Evolutionary conservation across 2,329 filamentous ascomycete genomes (phyloP), one percentile per base, ranked within the genome.

Genomic region (Diaporthe citri): DNA sequence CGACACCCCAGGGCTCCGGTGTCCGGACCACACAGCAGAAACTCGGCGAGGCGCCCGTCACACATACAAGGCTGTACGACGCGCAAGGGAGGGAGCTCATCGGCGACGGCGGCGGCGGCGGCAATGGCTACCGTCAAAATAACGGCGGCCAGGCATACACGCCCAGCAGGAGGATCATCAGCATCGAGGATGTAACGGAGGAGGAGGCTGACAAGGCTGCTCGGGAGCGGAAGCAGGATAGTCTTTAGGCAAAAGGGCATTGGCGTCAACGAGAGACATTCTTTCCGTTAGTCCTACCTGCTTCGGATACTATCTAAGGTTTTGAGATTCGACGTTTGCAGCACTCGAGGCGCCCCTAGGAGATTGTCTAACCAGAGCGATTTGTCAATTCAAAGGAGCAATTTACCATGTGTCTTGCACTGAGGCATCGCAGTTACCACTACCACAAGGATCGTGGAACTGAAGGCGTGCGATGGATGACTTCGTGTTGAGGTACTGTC

Each of bases 101-200:
- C 20, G 43, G 52, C 59, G 28, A 69, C 5, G 67, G 57, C 28
- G 67, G 43, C 36, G 20, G 55, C 46, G 20, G 55, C 46, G 39
- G 66, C 34, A 48, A 39, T n/a, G 51, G 25, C 41, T 22, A 10
- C 34, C 10, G 12, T 2, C 62, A 51, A 20, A 43, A 62, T 17
- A 43, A 52, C 20, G 41, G 31, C 56, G 55, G 39, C 8, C 70
- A 48, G 56, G 43, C 31, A 3, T 57, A 25, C 28, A 43, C 36
- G 5, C 28, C 59, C 6, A 74, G 36, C 31, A 72, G 43, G 62
- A 76, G 55, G 52, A 74, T 76, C 52, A 76, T 76, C 13, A 76
- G 75, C 62, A 76, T 76, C 55, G 75, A 76, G 69, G 75, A 76
- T 13, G 67, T 76, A 10, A 76, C 75, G 4, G 72, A 76, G n/a